Evolutionary conservation across 768 basidiomycete genomes (phyloP), one percentile per base, ranked within the genome.

Genomic region (Nidula microcarpa): DNA sequence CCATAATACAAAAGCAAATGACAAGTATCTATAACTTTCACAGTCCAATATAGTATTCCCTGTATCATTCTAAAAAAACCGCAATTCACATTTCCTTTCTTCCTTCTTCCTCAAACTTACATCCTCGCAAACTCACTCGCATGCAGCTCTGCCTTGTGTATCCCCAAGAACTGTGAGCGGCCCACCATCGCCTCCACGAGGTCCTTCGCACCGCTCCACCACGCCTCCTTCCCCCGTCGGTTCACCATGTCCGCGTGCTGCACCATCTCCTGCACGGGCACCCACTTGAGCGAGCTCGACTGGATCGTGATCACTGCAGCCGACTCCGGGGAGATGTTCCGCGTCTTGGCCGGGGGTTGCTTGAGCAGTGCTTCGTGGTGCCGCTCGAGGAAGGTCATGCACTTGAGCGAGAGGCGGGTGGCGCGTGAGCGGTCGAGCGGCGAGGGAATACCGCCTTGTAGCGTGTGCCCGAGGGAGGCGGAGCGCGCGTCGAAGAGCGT

Each of bases 381-480:
- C 49, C 81, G 66, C 71, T 98, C 97, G 55, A 98, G 78, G 81
- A 97, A 98, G 34, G 85, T 74, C 91, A 99, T 94, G 73, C 92
- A 96, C 60, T 91, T 87, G 56, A 96, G 75, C 6, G 96, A 85
- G 43, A 98, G 80, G 33, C 97, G 88, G 6, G 89, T 87, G 3
- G 93, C 97, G 30, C 93, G 89, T 0, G 89, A 85, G 49, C 96
- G 91, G 72, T 98, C 97, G 61, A 91, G 79, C 0, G 97, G 97
- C 0, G 96, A 97, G 4, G 97, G 97, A 14, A 93, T 85, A 2
- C 94, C 94, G 6, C 97, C 97, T 64, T 99, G 97, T 2, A 99
- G 74, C 4, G 95, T 98, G 73, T 99, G 97, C 13, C 97, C 97
- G 16, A 99, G 83, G 1, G 93, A 89, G n/a, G 96, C 97, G 16